phyloP scores from a whole-genome alignment of 1,284 basidiomycete species.

The Marasmius sp. region DNA sequence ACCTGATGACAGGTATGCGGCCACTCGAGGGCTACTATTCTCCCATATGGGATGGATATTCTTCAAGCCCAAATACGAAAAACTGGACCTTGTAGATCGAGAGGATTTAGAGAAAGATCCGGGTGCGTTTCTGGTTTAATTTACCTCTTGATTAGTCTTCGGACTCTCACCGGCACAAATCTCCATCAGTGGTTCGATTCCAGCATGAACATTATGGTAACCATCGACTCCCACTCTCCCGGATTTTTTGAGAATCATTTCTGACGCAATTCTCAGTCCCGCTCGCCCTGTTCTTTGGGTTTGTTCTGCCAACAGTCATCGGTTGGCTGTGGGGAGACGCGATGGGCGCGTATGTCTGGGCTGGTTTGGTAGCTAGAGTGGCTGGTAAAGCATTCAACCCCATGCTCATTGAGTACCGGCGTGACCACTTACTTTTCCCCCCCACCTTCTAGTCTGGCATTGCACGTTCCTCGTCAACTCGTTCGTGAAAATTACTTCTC shows the following conservation, averaged over 20 bases:
- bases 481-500: slow-evolving; percentile 34
- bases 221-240: slow-evolving; percentile 5
- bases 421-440: neutral
- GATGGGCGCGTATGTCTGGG: slow-evolving; percentile 68
- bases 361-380: slow-evolving; percentile 60
- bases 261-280: slow-evolving; percentile 38
- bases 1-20: slow-evolving; percentile 56
- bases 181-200: slow-evolving; percentile 65
- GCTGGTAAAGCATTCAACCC: slow-evolving; percentile 42
- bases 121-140: slow-evolving; percentile 38
- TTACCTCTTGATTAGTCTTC: neutral
- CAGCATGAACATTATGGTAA: slow-evolving; percentile 73
- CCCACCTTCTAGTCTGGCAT: slow-evolving; percentile 59
- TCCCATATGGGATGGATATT: slow-evolving; percentile 88
- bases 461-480: slow-evolving; percentile 82
- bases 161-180: neutral
- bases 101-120: slow-evolving; percentile 73
- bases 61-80: slow-evolving; percentile 68
- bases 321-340: slow-evolving; percentile 61
- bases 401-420: slow-evolving; percentile 10
- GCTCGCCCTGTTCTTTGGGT: slow-evolving; percentile 59
- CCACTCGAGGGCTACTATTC: slow-evolving; percentile 70
- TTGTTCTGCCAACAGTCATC: slow-evolving; percentile 54
- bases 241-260: no score
- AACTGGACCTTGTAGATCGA: slow-evolving; percentile 63